Conservation (phyloP, 768 basidiomycete genomes). For the Imleria badia region DNA sequence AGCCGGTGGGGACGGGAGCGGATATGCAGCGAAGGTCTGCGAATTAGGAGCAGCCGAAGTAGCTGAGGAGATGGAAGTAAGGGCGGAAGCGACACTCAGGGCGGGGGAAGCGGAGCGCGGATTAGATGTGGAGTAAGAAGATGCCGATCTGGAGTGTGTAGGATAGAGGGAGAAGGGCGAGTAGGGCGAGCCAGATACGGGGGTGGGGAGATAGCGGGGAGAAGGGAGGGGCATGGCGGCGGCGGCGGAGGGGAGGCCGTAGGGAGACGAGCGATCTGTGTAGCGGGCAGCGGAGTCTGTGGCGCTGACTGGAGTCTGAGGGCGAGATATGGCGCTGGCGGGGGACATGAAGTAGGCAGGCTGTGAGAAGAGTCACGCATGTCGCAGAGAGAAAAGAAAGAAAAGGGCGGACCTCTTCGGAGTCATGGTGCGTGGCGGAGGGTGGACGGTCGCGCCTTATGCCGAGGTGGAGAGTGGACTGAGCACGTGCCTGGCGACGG, state of each 20-base stretch:
- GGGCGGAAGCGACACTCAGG: slow-evolving; percentile 52
- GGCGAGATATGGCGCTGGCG: slow-evolving; percentile 36
- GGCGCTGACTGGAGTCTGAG: slow-evolving; percentile 38
- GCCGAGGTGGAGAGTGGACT: slow-evolving; percentile 34
- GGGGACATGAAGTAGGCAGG: slow-evolving; percentile 38
- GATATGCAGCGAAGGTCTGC: slow-evolving; percentile 30
- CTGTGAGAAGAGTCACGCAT: slow-evolving; percentile 19
- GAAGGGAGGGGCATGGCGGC: slow-evolving; percentile 35
- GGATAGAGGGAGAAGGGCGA: slow-evolving; percentile 45
- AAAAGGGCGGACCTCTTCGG: slow-evolving; percentile 26
- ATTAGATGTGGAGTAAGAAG: slow-evolving; percentile 43
- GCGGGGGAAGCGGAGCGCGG: slow-evolving; percentile 63
- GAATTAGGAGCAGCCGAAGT: slow-evolving; percentile 31
- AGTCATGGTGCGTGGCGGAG: slow-evolving; percentile 21
- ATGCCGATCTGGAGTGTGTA: slow-evolving; percentile 47
- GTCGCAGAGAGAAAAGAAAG: neutral
- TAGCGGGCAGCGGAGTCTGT: slow-evolving; percentile 31
- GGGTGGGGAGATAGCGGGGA: slow-evolving; percentile 46
- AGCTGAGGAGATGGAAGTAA: slow-evolving; percentile 51
- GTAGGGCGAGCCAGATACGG: slow-evolving; percentile 45
- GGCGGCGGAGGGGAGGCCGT: slow-evolving; percentile 16
- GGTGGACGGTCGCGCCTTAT: slow-evolving; percentile 31
- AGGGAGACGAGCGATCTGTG: slow-evolving; percentile 36
- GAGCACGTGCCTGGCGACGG: slow-evolving; percentile 44
- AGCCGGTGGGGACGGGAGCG: slow-evolving; percentile 28